A percentile compares a stretch with the other conserved stretches of the same genome.
These are phyloP conservation scores for Neopestalotiopsis sp. DNA, from an alignment of 2,329 filamentous ascomycete genomes.

Conservation along the genomic window DNA sequence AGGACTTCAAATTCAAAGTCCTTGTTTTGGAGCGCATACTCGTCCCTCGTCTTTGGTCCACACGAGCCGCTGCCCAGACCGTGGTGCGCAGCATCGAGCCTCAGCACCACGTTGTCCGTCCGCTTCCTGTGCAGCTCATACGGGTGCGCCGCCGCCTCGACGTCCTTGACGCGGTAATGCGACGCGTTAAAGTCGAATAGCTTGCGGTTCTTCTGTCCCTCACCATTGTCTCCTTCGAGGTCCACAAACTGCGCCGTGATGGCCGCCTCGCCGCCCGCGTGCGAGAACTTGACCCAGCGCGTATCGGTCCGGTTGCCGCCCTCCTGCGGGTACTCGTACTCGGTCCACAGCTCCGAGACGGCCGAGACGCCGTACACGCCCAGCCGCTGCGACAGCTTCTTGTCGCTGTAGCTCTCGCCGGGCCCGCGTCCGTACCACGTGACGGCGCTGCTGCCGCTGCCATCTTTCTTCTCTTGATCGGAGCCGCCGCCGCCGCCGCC, in stretches of 20 bases:
- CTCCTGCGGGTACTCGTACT: constrained; percentile 74
- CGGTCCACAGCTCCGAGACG: constrained; percentile 60
- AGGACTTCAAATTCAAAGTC: constrained; percentile 50
- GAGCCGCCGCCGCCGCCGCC: neutral
- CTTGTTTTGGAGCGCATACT: constrained; percentile 49
- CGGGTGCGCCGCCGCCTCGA: constrained; percentile 68
- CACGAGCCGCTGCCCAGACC: constrained; percentile 68
- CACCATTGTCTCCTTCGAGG: constrained; percentile 19
- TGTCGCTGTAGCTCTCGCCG: constrained; percentile 72
- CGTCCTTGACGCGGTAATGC: constrained; percentile 55
- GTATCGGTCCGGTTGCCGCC: constrained; percentile 69
- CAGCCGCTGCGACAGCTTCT: constrained; percentile 64
- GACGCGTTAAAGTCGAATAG: constrained; percentile 62
- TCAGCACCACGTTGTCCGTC: constrained; percentile 59
- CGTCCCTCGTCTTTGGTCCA: constrained; percentile 58
- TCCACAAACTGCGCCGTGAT: constrained; percentile 35
- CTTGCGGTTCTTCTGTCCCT: constrained; percentile 39
- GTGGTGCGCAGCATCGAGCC: constrained; percentile 66
- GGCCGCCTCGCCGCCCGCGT: constrained; percentile 27
- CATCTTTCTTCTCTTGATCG: neutral
- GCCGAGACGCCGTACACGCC: constrained; percentile 50
- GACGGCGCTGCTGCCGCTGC: constrained; percentile 28
- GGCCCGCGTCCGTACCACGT: constrained; percentile 72
- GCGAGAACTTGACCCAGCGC: constrained; percentile 58
- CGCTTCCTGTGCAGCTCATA: constrained; percentile 61